Evolutionary conservation across 768 basidiomycete genomes (phyloP).

Genomic region (Hypsizygus marmoreus): DNA sequence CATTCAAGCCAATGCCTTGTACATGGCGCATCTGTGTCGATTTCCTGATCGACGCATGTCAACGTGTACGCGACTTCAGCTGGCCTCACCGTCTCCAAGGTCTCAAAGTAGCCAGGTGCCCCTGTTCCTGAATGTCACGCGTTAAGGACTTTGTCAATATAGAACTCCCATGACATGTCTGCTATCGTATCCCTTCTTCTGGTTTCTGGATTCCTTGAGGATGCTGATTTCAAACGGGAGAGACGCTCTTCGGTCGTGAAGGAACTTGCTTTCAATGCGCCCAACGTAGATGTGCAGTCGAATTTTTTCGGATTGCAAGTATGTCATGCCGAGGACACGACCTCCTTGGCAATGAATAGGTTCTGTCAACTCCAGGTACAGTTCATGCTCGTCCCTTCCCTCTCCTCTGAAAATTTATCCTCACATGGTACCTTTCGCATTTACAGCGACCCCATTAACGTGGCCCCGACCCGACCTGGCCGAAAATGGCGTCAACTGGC

Average conservation of each 20-base stretch:
- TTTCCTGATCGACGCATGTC: slow-evolving; percentile 10
- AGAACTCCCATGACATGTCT: slow-evolving; percentile 14
- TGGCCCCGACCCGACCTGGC: not conserved
- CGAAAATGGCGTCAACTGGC: not conserved
- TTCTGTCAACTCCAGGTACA: slow-evolving; percentile 11
- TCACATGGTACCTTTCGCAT: slow-evolving; percentile 4
- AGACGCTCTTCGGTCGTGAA: slow-evolving; percentile 5
- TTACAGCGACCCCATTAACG: slow-evolving; percentile 3
- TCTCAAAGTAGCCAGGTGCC: slow-evolving; percentile 6
- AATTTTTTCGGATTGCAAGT: not conserved
- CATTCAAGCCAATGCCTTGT: slow-evolving; percentile 3
- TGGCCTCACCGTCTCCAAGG: slow-evolving; percentile 1
- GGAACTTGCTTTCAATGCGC: not conserved
- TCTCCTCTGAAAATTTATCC: slow-evolving; percentile 3
- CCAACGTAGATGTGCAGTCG: not conserved
- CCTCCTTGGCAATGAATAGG: slow-evolving; percentile 2
- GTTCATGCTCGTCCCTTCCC: slow-evolving; percentile 1
- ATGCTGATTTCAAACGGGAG: slow-evolving; percentile 8
- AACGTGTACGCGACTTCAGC: slow-evolving; percentile 2
- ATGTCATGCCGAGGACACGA: not conserved
- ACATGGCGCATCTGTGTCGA: not conserved
- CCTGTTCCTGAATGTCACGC: slow-evolving; percentile 19
- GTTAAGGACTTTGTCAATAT: slow-evolving; percentile 2
- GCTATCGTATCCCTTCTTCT: slow-evolving; percentile 18
- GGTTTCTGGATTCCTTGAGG: slow-evolving; percentile 12